These are phyloP conservation scores for Adansonia rubrostipa DNA, from an alignment of 441 rosid species.

Conservation along the genomic window DNA sequence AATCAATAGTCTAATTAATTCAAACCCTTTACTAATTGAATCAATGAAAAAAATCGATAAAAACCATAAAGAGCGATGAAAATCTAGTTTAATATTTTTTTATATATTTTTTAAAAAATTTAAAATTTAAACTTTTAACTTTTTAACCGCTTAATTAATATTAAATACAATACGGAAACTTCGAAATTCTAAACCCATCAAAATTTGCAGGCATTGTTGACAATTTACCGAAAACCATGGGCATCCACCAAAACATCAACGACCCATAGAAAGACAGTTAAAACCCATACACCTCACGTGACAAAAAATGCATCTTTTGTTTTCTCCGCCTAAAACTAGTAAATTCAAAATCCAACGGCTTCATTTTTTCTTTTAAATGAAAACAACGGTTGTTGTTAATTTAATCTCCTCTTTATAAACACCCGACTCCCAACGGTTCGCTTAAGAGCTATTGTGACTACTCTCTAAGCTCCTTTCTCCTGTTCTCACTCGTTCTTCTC, in stretches of 20 bases:
- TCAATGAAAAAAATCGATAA: no score
- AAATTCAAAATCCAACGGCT: neutral
- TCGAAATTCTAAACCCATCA: neutral
- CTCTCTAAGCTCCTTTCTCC: neutral
- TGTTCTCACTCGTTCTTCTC: neutral
- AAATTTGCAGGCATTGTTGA: neutral
- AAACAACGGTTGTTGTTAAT: neutral
- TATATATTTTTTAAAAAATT: no score
- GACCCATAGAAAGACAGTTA: neutral
- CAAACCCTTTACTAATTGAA: no score
- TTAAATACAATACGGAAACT: no score
- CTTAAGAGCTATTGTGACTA: neutral
- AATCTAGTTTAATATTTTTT: no score
- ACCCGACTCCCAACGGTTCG: neutral
- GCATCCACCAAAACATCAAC: neutral
- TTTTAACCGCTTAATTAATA: no score
- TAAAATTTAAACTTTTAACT: no score
- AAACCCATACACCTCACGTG: neutral
- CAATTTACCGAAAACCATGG: neutral
- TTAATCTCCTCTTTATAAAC: neutral
- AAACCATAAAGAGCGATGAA: no score
- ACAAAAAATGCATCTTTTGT: no score
- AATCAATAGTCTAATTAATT: no score
- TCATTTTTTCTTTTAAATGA: neutral
- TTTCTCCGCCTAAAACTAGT: no score